Evolutionary conservation across 1,139 yeast species (phyloP).

Genomic region (Debaryomyces coudertii): DNA sequence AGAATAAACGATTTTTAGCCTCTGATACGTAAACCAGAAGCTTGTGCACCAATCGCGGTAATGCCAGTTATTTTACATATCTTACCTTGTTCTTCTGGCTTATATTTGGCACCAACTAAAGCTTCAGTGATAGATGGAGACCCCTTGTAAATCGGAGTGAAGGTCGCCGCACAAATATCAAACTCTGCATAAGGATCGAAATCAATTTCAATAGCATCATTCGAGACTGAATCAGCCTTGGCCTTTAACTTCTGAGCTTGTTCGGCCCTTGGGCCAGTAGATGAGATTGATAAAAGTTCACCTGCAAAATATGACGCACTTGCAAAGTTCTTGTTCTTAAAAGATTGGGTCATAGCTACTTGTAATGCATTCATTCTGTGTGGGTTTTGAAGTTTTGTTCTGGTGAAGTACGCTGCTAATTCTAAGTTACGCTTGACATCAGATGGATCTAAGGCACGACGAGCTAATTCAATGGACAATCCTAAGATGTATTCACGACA

Average conservation of each 20-base stretch:
- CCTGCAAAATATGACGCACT: constrained; percentile 90
- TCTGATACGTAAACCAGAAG: constrained; percentile 81
- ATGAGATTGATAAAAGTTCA: constrained; percentile 69
- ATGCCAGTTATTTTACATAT: constrained; percentile 76
- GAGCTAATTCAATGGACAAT: constrained; percentile 82
- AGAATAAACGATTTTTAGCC: constrained; percentile 20
- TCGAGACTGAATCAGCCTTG: constrained; percentile 76
- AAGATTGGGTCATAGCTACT: constrained; percentile 93
- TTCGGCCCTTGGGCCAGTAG: constrained; percentile 81
- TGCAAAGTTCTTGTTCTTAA: constrained; percentile 83
- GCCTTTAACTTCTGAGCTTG: constrained; percentile 83
- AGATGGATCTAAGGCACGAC: constrained; percentile 73
- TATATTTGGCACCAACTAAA: constrained; percentile 89
- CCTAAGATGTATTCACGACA: constrained; percentile 94
- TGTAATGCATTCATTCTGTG: constrained; percentile 88
- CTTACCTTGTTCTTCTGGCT: constrained; percentile 73
- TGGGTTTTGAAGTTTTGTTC: constrained; percentile 75
- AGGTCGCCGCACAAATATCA: constrained; percentile 84
- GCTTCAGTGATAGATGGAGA: constrained; percentile 73
- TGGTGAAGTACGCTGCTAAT: constrained; percentile 93
- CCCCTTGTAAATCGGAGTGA: constrained; percentile 87
- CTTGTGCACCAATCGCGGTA: constrained; percentile 88
- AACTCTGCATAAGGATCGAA: constrained; percentile 92
- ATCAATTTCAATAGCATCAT: constrained; percentile 87
- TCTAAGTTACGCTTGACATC: constrained; percentile 87